Conservation (phyloP, 495 filamentous ascomycete species). For the Aspergillus avenaceus region DNA sequence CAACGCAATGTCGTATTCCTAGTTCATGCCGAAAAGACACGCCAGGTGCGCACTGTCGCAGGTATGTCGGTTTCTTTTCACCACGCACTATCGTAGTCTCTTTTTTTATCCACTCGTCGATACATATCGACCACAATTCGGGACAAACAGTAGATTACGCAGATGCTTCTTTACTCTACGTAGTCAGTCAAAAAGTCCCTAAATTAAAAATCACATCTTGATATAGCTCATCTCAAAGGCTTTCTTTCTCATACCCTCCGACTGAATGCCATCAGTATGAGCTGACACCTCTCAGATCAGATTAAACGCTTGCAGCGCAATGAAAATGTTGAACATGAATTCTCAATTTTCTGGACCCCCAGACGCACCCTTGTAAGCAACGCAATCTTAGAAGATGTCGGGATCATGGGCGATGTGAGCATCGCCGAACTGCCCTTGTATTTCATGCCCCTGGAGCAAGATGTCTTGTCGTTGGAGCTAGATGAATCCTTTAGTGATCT, state of each 20-base stretch:
- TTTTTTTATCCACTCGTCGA: constrained; percentile 1
- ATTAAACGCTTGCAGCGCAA: constrained; percentile 83
- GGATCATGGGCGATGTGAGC: constrained; percentile 87
- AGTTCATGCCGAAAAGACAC: constrained; percentile 79
- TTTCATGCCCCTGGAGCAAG: constrained; percentile 87
- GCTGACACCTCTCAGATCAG: constrained; percentile 70
- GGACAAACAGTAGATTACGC: constrained; percentile 61
- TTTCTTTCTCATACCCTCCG: constrained; percentile 31
- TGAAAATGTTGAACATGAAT: constrained; percentile 85
- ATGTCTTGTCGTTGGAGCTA: constrained; percentile 86
- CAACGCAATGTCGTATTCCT: constrained; percentile 96
- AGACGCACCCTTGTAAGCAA: constrained; percentile 88
- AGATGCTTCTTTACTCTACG: constrained; percentile 53
- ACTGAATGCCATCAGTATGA: constrained; percentile 51
- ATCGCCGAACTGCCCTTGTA: constrained; percentile 80
- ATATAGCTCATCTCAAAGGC: constrained; percentile 42
- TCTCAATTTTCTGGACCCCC: constrained; percentile 90
- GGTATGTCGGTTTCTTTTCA: constrained; percentile 56
- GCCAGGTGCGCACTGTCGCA: constrained; percentile 76
- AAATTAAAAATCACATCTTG: constrained; percentile 43
- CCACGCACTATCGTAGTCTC: background rate
- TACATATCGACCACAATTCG: constrained; percentile 16
- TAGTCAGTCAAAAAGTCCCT: constrained; percentile 64
- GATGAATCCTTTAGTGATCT: constrained; percentile 82
- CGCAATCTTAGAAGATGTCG: constrained; percentile 86